These are phyloP conservation scores for Ogataea dorogensis DNA, from an alignment of 805 yeast species.

Conservation along the genomic window DNA sequence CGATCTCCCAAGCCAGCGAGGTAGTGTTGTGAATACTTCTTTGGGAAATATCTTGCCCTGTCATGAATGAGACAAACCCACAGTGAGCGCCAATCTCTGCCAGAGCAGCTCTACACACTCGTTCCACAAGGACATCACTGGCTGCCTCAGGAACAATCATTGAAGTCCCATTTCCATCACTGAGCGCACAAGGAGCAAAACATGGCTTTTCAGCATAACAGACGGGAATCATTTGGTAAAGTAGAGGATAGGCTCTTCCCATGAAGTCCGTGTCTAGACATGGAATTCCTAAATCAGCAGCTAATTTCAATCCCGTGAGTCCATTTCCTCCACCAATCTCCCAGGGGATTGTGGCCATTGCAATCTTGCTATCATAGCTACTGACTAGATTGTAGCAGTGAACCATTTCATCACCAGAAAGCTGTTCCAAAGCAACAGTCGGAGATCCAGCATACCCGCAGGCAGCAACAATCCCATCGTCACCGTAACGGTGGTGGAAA, in stretches of 20 bases:
- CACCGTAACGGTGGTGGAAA: conserved; percentile 23
- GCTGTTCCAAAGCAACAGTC: conserved; percentile 42
- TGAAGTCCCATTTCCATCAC: conserved; percentile 43
- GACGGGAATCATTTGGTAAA: conserved; percentile 39
- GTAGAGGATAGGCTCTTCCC: conserved; percentile 50
- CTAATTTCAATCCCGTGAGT: conserved; percentile 30
- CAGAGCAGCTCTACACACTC: conserved; percentile 38
- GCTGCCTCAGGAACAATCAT: conserved; percentile 33
- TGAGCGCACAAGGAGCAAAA: conserved; percentile 30
- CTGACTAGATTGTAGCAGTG: conserved; percentile 31
- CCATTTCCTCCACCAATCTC: conserved; percentile 49
- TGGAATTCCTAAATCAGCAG: conserved; percentile 19
- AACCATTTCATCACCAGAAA: conserved; percentile 38
- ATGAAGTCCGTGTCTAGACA: conserved; percentile 42
- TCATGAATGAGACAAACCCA: conserved; percentile 26
- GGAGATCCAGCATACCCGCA: conserved; percentile 47
- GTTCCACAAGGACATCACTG: conserved; percentile 36
- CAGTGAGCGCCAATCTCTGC: conserved; percentile 40
- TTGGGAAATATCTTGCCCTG: conserved; percentile 14
- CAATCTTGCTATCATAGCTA: conserved; percentile 26
- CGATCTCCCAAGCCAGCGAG: conserved; percentile 46
- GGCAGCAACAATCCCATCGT: conserved; percentile 32
- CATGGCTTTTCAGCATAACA: conserved; percentile 42
- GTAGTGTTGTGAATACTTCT: conserved; percentile 35
- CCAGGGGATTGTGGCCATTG: conserved; percentile 35